Conservation (phyloP, 805 yeast species). For the Blastobotrys peoriensis region DNA sequence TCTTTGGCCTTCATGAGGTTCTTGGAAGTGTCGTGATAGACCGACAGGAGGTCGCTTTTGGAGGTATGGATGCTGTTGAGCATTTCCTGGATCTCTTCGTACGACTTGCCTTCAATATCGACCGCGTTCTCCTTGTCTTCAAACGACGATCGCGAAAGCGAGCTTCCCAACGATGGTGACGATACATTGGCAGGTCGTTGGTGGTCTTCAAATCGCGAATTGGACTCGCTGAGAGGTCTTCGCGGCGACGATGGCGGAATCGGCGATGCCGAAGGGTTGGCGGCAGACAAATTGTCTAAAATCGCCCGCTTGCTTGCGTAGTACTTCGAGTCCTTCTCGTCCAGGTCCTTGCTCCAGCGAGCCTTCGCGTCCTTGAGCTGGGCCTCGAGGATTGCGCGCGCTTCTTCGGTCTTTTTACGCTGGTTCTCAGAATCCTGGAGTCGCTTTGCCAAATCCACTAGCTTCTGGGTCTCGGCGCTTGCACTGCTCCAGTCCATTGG, state of each 20-base stretch:
- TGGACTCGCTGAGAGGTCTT: slow-evolving; percentile 12
- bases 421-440: slow-evolving; percentile 29
- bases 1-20: slow-evolving; percentile 21
- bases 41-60: slow-evolving; percentile 20
- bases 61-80: slow-evolving; percentile 14
- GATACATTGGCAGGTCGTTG: background rate
- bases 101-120: slow-evolving; percentile 8
- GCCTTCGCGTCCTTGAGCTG: slow-evolving; percentile 22
- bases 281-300: slow-evolving; percentile 16
- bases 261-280: slow-evolving; percentile 1
- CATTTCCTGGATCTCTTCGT: slow-evolving; percentile 17
- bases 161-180: too few species aligned
- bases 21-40: slow-evolving; percentile 25
- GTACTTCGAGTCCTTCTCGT: slow-evolving; percentile 20
- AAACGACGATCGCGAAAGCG: slow-evolving; percentile 1
- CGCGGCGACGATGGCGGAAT: slow-evolving; percentile 6
- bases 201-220: background rate
- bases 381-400: slow-evolving; percentile 18
- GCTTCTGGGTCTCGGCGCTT: slow-evolving; percentile 44
- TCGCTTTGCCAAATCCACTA: slow-evolving; percentile 23
- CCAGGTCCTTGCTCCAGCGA: slow-evolving; percentile 22
- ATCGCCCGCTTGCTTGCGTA: slow-evolving; percentile 19
- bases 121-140: slow-evolving; percentile 15
- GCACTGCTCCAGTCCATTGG: slow-evolving; percentile 28
- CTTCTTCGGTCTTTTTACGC: slow-evolving; percentile 22